Evolutionary conservation across 768 basidiomycete genomes (phyloP).

Genomic region (Tulasnella sp.): DNA sequence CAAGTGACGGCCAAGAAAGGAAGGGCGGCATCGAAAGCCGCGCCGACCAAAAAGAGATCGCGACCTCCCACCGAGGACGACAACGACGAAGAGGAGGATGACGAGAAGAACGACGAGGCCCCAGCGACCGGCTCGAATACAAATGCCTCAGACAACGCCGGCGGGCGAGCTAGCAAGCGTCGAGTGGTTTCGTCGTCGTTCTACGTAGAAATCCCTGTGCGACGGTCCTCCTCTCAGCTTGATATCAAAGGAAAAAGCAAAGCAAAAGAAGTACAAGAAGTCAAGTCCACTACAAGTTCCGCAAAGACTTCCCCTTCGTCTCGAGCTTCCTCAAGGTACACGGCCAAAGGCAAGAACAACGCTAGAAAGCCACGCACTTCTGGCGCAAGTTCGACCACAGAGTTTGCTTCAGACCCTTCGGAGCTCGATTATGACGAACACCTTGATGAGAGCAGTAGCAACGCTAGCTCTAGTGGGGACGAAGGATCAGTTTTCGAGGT

Average conservation of each 20-base stretch:
- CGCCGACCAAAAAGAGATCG: not conserved
- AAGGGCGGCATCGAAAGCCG: constrained; percentile 8
- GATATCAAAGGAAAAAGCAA: constrained; percentile 26
- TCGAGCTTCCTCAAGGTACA: not conserved
- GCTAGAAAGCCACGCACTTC: not conserved
- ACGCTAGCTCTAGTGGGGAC: constrained; percentile 15
- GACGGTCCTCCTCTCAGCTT: constrained; percentile 1
- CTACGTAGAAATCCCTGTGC: constrained; percentile 8
- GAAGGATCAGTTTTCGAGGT: constrained; percentile 29
- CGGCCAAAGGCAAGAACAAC: not conserved
- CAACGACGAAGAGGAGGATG: not conserved
- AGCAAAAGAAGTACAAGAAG: constrained; percentile 1
- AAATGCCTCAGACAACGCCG: not conserved
- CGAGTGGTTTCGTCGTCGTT: constrained; percentile 1
- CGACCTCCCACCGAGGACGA: constrained; percentile 3
- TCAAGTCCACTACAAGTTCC: not conserved
- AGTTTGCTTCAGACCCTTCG: not conserved
- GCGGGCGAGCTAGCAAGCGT: constrained; percentile 11
- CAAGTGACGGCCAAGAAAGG: constrained; percentile 4
- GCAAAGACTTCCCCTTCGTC: constrained; percentile 3
- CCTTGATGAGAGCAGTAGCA: constrained; percentile 11
- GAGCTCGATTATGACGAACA: constrained; percentile 23
- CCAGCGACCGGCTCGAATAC: not conserved
- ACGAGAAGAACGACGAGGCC: not conserved
- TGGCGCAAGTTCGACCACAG: not conserved